Percentiles rank a stretch among this genome's conserved stretches.
phyloP scores from a whole-genome alignment of 345 rosid species.

The Hibiscus trionum region DNA sequence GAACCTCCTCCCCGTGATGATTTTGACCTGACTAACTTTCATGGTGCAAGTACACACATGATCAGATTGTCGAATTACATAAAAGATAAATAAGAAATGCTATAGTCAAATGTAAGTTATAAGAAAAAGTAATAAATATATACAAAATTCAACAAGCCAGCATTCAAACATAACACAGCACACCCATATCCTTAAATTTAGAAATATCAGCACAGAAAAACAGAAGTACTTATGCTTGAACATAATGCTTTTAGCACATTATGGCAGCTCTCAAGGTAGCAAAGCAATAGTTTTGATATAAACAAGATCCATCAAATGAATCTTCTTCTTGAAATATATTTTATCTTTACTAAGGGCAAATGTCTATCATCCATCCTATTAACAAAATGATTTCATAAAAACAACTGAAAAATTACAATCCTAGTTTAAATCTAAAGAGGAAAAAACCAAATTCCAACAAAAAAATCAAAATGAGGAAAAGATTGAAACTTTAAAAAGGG shows the following conservation, averaged over 20 bases:
- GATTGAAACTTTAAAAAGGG: background rate
- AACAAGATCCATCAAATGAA: background rate
- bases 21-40: constrained; percentile 63
- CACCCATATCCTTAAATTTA: background rate
- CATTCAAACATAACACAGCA: no score
- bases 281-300: background rate
- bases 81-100: background rate
- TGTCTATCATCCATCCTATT: no score
- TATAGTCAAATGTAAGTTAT: background rate
- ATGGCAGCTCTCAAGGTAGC: no score
- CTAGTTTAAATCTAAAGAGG: background rate
- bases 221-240: background rate
- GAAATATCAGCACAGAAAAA: background rate
- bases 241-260: no score
- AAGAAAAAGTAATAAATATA: background rate
- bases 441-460: background rate
- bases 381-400: no score
- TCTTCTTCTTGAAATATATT: background rate
- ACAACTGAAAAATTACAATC: no score
- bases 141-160: background rate
- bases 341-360: no score
- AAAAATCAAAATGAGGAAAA: background rate
- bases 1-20: constrained; percentile 45
- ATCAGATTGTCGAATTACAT: constrained; percentile 15
- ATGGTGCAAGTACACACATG: constrained; percentile 17